Evolutionary conservation across 805 yeast genomes (phyloP).

Genomic region (Ogataea methylovora): DNA sequence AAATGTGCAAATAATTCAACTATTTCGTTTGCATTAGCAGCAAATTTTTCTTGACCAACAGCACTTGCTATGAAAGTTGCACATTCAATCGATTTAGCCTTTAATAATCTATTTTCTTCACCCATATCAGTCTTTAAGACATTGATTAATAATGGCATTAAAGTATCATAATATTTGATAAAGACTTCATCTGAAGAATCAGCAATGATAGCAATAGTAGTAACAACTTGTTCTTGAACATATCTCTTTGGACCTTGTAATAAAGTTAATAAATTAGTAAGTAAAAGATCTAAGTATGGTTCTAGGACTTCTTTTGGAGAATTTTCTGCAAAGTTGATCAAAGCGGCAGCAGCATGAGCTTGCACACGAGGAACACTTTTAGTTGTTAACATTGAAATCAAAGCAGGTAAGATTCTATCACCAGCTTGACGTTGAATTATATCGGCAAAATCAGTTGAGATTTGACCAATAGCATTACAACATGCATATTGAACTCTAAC

Average conservation of each 20-base stretch:
- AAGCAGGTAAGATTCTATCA: conserved; percentile 74
- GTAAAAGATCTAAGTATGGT: conserved; percentile 82
- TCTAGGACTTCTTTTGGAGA: conserved; percentile 82
- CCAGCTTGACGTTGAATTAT: conserved; percentile 77
- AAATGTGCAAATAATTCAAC: conserved; percentile 64
- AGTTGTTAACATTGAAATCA: conserved; percentile 70
- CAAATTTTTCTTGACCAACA: conserved; percentile 86
- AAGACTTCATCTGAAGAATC: conserved; percentile 91
- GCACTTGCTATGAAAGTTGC: conserved; percentile 91
- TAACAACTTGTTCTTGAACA: conserved; percentile 94
- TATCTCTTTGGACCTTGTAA: conserved; percentile 77
- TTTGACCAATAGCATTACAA: conserved; percentile 95
- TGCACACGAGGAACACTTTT: conserved; percentile 86
- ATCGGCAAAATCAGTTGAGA: conserved; percentile 93
- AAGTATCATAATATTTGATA: conserved; percentile 84
- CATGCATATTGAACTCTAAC: conserved; percentile 96
- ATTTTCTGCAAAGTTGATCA: conserved; percentile 90
- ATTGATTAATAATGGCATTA: conserved; percentile 81
- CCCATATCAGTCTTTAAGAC: conserved; percentile 77
- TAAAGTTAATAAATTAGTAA: conserved; percentile 65
- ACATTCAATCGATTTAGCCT: conserved; percentile 94
- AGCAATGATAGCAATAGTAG: conserved; percentile 95
- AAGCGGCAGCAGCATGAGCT: conserved; percentile 97
- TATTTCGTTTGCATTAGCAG: conserved; percentile 65
- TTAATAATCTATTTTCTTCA: conserved; percentile 67